Conservation (phyloP, 108 stramenopile genomes). For the Skeletonema tropicum region DNA sequence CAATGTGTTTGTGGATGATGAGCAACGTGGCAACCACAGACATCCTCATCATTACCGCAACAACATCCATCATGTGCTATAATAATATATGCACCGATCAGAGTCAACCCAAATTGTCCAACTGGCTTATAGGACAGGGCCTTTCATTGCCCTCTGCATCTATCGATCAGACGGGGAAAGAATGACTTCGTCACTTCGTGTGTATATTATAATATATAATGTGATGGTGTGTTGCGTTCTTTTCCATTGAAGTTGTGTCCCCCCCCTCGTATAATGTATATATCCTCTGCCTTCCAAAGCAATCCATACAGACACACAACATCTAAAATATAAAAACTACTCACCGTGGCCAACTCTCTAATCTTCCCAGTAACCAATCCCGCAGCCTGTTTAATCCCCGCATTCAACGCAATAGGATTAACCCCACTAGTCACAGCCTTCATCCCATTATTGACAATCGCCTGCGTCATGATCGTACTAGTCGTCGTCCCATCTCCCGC, state of each 20-base stretch:
- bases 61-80: not conserved
- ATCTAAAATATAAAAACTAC: constrained; percentile 14
- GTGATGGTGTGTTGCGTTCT: no score
- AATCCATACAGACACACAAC: not conserved
- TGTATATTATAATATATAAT: no score
- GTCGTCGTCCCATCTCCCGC: constrained; percentile 99
- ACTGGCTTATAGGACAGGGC: constrained; percentile 91
- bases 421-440: constrained; percentile 89
- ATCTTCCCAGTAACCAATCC: constrained; percentile 75
- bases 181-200: constrained; percentile 85
- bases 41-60: no score
- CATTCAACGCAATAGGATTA: constrained; percentile 93
- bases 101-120: constrained; percentile 88
- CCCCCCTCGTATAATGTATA: not conserved
- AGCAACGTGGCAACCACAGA: no score
- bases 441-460: constrained; percentile 95
- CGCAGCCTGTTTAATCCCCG: constrained; percentile 89
- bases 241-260: not conserved
- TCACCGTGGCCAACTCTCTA: constrained; percentile 79
- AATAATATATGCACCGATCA: constrained; percentile 57
- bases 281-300: not conserved
- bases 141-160: constrained; percentile 79
- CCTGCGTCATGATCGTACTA: constrained; percentile 95
- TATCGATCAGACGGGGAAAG: constrained; percentile 94
- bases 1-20: no score